Evolutionary conservation across 345 rosid genomes (phyloP).

Genomic region (Schrenkiella parvula): DNA sequence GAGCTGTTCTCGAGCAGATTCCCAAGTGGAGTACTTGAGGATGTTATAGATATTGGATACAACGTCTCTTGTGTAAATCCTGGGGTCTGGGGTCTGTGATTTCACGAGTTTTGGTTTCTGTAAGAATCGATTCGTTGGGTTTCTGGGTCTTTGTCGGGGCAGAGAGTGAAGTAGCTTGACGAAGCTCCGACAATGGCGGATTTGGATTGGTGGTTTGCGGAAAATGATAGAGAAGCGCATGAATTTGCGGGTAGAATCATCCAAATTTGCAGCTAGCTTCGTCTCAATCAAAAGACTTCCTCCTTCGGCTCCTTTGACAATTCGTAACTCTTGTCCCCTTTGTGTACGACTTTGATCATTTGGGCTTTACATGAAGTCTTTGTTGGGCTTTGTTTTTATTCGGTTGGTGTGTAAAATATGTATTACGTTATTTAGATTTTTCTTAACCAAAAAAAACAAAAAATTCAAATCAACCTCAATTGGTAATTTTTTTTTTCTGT

Average conservation of each 20-base stretch:
- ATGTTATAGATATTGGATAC: conserved; percentile 53
- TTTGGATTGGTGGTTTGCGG: neutral
- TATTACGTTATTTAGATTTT: too few relatives aligned
- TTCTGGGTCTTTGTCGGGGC: conserved; percentile 36
- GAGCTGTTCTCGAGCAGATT: conserved; percentile 59
- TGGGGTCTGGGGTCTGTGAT: conserved; percentile 26
- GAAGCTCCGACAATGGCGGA: conserved; percentile 10
- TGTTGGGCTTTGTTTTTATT: neutral
- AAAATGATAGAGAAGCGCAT: conserved; percentile 18
- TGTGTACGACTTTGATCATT: neutral
- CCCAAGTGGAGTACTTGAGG: conserved; percentile 78
- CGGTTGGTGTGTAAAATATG: too few relatives aligned
- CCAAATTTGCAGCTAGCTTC: neutral
- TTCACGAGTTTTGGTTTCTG: conserved; percentile 16
- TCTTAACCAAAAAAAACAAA: too few relatives aligned
- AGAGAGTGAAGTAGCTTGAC: conserved; percentile 35
- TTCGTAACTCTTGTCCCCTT: too few relatives aligned
- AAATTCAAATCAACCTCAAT: too few relatives aligned
- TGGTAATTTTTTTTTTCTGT: too few relatives aligned
- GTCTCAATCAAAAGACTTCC: neutral
- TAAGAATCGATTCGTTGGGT: conserved; percentile 15
- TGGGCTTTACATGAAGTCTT: neutral
- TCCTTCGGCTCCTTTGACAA: neutral
- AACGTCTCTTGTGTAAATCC: conserved; percentile 47
- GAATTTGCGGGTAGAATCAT: neutral